A percentile compares a stretch with the other conserved stretches of the same genome.
These are phyloP conservation scores for Talaromyces borbonicus DNA, from an alignment of 495 filamentous ascomycete genomes.

Conservation along the genomic window DNA sequence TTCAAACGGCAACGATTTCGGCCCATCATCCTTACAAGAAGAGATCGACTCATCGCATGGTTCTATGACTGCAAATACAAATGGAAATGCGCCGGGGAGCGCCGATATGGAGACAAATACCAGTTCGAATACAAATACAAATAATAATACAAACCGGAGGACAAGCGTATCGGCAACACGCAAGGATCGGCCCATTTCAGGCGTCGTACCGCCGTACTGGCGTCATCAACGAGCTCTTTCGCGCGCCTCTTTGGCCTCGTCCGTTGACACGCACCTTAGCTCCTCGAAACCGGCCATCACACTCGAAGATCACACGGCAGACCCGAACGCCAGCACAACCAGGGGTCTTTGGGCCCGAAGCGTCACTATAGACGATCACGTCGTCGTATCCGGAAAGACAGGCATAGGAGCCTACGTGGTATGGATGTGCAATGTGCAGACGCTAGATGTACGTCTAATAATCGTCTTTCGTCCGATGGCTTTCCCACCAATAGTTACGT, in stretches of 20 bases:
- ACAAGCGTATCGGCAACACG: neutral
- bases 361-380: conserved; percentile 57
- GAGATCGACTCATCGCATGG: no score
- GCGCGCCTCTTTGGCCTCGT: conserved; percentile 34
- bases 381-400: conserved; percentile 50
- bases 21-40: neutral
- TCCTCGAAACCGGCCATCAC: conserved; percentile 39
- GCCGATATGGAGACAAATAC: no score
- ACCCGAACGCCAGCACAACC: conserved; percentile 46
- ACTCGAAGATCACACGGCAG: conserved; percentile 63
- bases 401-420: conserved; percentile 63
- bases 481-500: neutral
- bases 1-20: neutral
- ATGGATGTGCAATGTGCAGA: conserved; percentile 63
- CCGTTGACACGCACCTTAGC: conserved; percentile 16
- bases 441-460: conserved; percentile 49
- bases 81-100: conserved; percentile 7
- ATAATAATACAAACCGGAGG: conserved; percentile 15
- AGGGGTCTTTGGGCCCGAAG: conserved; percentile 58
- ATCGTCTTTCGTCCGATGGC: neutral
- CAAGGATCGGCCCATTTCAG: conserved; percentile 27
- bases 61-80: no score
- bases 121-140: neutral
- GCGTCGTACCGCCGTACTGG: conserved; percentile 42
- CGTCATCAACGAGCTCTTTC: conserved; percentile 35